phyloP scores from a whole-genome alignment of 768 basidiomycete genomes.

The Thelephora ganbajun region DNA sequence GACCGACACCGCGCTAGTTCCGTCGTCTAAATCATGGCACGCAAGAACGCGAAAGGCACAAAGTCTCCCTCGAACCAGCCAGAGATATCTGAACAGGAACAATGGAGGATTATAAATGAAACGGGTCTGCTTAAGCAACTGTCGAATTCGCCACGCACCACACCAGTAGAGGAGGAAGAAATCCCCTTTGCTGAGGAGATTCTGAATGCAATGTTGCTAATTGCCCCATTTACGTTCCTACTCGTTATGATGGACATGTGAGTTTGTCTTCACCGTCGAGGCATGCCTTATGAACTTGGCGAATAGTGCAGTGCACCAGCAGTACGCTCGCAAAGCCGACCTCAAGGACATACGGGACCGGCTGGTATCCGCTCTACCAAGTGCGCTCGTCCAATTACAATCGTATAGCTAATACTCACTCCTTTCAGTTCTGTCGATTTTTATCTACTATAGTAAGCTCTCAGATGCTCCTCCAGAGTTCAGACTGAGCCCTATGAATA shows the following conservation, averaged over 20 bases:
- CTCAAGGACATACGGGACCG: slow-evolving; percentile 35
- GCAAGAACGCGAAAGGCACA: slow-evolving; percentile 3
- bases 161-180: slow-evolving; percentile 17
- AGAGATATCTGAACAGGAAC: slow-evolving; percentile 59
- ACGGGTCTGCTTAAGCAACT: slow-evolving; percentile 29
- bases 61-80: slow-evolving; percentile 9
- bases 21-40: not conserved
- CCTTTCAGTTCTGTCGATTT: slow-evolving; percentile 48
- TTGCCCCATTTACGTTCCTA: slow-evolving; percentile 65
- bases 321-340: slow-evolving; percentile 53
- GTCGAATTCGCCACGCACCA: not conserved
- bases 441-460: slow-evolving; percentile 62
- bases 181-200: slow-evolving; percentile 49
- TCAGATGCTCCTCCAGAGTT: not conserved
- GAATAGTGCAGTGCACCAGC: slow-evolving; percentile 58
- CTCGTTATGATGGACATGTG: slow-evolving; percentile 80
- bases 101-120: slow-evolving; percentile 63
- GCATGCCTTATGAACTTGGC: not conserved
- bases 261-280: slow-evolving; percentile 14
- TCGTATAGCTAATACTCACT: not conserved
- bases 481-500: slow-evolving; percentile 11
- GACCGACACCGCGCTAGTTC: no score
- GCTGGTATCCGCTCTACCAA: slow-evolving; percentile 56
- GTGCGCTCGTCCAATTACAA: slow-evolving; percentile 27
- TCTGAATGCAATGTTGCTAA: slow-evolving; percentile 46